Base-by-base conservation (phyloP, 2,329 filamentous ascomycete genomes). In the Westerdykella sp. region DNA sequence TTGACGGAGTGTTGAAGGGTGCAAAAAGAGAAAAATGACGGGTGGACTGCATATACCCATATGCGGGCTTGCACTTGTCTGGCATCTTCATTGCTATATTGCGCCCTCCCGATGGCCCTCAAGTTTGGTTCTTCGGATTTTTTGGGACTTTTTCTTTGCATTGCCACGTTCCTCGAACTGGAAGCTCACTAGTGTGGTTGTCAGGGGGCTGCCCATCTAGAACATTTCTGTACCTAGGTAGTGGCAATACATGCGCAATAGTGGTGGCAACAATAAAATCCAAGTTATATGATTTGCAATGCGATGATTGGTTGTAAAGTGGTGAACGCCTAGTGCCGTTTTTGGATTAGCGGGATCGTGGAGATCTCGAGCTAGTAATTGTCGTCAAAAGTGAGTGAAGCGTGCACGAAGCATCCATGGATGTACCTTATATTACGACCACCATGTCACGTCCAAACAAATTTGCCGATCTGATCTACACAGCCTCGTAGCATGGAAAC, bases 121-220 rank as follows among this genome's bases (percentile, higher is more conserved):
- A 55, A 56, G 53, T 59, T 59, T 55, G 57, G 55, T 52, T 65
- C 57, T 64, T 61, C 62, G 60, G 59, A 62, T 43, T 50, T 57
- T 54, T 60, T 62, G 60, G 62, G 59, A 51, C 51, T 59, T 61
- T 35, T 54, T 67, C 63, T 49, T 62, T 57, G 50, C 62, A 47
- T 65, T 53, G 57, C 59, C 59, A 59, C 51, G 56, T 44, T 56
- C 52, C 55, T 53, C 55, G 54, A 59, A 58, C 56, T 56, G 60
- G 49, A 55, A 50, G 44, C 54, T 18, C 16, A 53, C 57, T 57
- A 56, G 55, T 54, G 63, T 60, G 59, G 64, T 65, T 62, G 49
- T 55, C 32, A 35, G 32, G 32, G n/a, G 16, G 18, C n/a, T 13
- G 32, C 32, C 16, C 32, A 9, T 14, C 32, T 38, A 18, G 22